phyloP scores from a whole-genome alignment of 176 grass and related monocot genomes.

The Triticum aestivum region DNA sequence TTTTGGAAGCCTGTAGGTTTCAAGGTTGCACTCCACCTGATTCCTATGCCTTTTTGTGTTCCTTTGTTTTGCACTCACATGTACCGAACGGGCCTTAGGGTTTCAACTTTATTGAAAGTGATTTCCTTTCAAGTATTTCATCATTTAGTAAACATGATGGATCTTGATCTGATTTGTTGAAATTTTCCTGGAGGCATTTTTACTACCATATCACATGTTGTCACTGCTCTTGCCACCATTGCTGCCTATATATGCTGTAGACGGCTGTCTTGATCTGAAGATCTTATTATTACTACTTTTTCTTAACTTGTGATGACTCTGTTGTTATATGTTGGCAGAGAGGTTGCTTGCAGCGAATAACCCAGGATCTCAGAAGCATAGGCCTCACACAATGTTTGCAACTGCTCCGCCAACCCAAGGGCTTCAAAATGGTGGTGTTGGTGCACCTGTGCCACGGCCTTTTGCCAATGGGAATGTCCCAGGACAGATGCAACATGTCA shows the following conservation, averaged over 20 bases:
- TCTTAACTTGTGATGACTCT: too few species aligned
- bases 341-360: too few species aligned
- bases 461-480: conserved; percentile 64
- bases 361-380: conserved; percentile 52
- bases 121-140: background rate
- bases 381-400: conserved; percentile 83
- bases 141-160: background rate
- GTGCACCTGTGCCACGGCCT: conserved; percentile 50
- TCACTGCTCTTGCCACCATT: too few species aligned
- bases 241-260: too few species aligned
- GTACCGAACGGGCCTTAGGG: background rate
- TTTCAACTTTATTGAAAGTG: background rate
- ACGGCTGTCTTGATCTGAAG: too few species aligned
- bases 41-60: background rate
- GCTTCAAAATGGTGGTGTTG: conserved; percentile 42
- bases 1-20: background rate
- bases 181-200: background rate
- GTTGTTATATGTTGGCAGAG: background rate
- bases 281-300: too few species aligned
- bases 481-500: conserved; percentile 40
- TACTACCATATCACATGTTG: too few species aligned
- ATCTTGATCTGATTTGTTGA: background rate
- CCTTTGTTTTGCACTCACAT: background rate
- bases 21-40: background rate
- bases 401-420: conserved; percentile 77